A percentile compares a stretch with the other conserved stretches of the same genome.
These are phyloP conservation scores for Trichoderma pleuroti DNA, from an alignment of 2,329 filamentous ascomycete genomes.

Conservation along the genomic window DNA sequence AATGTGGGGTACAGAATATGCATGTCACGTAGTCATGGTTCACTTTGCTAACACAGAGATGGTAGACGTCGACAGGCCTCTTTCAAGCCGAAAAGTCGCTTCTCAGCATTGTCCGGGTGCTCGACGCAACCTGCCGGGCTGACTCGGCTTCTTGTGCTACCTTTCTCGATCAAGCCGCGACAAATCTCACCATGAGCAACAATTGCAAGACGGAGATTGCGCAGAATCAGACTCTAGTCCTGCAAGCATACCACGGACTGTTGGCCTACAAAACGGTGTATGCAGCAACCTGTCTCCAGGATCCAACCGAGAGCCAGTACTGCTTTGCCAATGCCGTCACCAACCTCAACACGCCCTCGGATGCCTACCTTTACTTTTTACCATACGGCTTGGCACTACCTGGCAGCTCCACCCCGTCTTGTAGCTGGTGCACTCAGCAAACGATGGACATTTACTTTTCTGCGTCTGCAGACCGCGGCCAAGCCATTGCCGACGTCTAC, in stretches of 20 bases:
- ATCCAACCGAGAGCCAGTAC: constrained; percentile 64
- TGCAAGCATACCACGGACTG: constrained; percentile 72
- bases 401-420: constrained; percentile 64
- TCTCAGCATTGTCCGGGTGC: constrained; percentile 67
- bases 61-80: constrained; percentile 75
- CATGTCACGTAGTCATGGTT: background rate
- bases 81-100: constrained; percentile 74
- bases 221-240: constrained; percentile 64
- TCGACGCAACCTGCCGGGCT: constrained; percentile 74
- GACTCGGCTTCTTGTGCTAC: constrained; percentile 62
- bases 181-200: constrained; percentile 55
- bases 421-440: constrained; percentile 69
- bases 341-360: constrained; percentile 65
- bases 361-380: constrained; percentile 81
- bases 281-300: constrained; percentile 73
- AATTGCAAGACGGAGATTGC: constrained; percentile 72
- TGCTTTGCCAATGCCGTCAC: constrained; percentile 81
- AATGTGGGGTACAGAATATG: background rate
- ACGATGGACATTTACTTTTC: constrained; percentile 79
- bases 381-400: constrained; percentile 73
- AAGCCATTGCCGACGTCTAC: constrained; percentile 69
- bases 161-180: constrained; percentile 63
- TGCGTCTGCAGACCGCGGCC: constrained; percentile 61
- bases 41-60: constrained; percentile 24
- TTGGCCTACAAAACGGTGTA: constrained; percentile 75